Base-by-base conservation (phyloP, 108 stramenopile species). In the Aurantiochytrium sp. region DNA sequence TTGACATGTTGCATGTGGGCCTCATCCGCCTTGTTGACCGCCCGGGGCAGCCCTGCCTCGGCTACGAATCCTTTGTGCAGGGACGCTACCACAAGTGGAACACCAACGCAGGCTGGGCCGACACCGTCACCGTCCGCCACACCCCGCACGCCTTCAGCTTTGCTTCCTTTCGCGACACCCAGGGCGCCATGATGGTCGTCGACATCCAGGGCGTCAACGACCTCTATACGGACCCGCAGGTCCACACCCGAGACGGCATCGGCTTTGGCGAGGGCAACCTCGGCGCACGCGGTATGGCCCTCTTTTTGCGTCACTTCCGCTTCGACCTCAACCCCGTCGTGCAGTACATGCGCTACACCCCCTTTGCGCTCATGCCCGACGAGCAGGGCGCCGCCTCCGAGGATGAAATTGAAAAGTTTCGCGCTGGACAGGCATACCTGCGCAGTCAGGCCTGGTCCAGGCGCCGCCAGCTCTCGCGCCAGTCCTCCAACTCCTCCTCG, bases 191-290 rank as follows among this genome's bases (percentile, higher is more conserved):
- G 55, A 89, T 96, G 68, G 93, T 96, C 2, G 94, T 94, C 52
- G 95, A 96, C 88, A 52, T 96, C 27, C 95, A 95, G 86, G 95
- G 94, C 5, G 95, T 96, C 5, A 95, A 93, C 1, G 95, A 96
- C 93, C 86, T 96, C 2, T 96, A 92, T 89, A 96, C 96, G n/a
- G 96, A 96, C 88, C 96, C 96, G 27, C 96, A 96, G 89, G 55
- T 89, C 34, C 87, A 89, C 6, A 65, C 55, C 22, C 37, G 32
- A 2, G 88, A 88, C 45, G 32, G 37, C 52, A 4, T 10, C 12
- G 86, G 12, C 45, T 86, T 36, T 54, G 87, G 87, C 30, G 55
- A 65, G 68, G 65, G 68, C 39, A 69, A 87, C 87, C 87, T 87
- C 4, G 87, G 87, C 17, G 87, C 68, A 22, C 87, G 87, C 2